Percentiles rank a stretch among this genome's conserved stretches.
phyloP scores from a whole-genome alignment of 768 basidiomycete genomes.

The Podaxis sp. region DNA sequence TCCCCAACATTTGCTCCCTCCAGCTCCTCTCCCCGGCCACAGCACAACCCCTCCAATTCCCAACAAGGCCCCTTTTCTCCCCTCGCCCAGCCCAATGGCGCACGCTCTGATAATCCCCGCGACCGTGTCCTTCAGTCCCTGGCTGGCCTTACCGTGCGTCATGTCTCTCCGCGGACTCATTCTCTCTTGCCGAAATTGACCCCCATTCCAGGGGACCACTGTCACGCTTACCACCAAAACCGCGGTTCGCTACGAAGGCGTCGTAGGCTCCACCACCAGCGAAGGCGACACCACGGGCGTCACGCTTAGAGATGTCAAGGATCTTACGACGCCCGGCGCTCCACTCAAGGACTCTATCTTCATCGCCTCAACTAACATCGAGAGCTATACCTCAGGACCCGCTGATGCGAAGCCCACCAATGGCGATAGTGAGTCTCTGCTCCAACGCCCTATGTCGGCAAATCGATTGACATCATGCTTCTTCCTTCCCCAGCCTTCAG shows the following conservation, averaged over 20 bases:
- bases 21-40: constrained; percentile 34
- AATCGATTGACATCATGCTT: constrained; percentile 7
- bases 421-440: constrained; percentile 60
- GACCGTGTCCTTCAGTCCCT: constrained; percentile 65
- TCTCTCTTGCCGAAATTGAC: constrained; percentile 12
- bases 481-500: constrained; percentile 58
- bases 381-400: constrained; percentile 69
- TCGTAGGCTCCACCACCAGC: constrained; percentile 52
- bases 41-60: constrained; percentile 31
- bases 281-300: constrained; percentile 74
- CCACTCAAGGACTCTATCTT: constrained; percentile 71
- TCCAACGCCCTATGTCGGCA: constrained; percentile 1
- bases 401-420: constrained; percentile 68
- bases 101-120: constrained; percentile 45
- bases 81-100: constrained; percentile 47
- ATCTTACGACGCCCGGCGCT: constrained; percentile 61
- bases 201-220: constrained; percentile 62
- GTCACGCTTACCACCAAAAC: constrained; percentile 76
- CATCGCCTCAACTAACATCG: constrained; percentile 71
- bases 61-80: constrained; percentile 42
- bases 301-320: constrained; percentile 75
- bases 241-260: constrained; percentile 71
- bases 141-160: constrained; percentile 68
- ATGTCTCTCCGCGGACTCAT: not conserved
- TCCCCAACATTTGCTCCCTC: constrained; percentile 71